Conservation (phyloP, 192 early-diverging fungal species). For the Fimicolochytrium jonesii region DNA sequence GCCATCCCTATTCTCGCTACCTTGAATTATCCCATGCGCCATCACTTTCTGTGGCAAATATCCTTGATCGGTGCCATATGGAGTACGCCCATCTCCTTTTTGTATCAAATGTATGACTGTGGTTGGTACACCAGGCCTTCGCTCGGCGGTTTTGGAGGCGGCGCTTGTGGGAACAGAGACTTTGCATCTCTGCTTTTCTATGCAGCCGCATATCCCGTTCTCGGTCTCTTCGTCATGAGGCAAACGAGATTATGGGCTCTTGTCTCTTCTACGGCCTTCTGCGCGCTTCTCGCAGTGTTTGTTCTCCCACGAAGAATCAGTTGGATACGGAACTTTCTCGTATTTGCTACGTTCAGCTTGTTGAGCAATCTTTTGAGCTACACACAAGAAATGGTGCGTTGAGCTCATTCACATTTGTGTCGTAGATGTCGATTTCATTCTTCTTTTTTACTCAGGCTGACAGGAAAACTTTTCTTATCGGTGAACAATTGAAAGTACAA, state of each 20-base stretch:
- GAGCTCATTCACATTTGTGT: too few species aligned
- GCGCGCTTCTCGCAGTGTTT: neutral
- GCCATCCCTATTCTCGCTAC: slow-evolving; percentile 15
- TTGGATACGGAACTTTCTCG: slow-evolving; percentile 8
- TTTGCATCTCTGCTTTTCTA: slow-evolving; percentile 15
- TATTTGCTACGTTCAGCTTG: slow-evolving; percentile 4
- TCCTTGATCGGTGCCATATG: too few species aligned
- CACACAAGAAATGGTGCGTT: slow-evolving; percentile 8
- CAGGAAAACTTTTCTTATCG: neutral
- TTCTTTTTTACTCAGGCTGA: neutral
- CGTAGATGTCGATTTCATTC: too few species aligned
- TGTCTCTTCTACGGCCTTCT: neutral
- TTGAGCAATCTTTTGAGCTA: slow-evolving; percentile 20
- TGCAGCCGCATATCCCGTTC: slow-evolving; percentile 8
- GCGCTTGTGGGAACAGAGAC: slow-evolving; percentile 11
- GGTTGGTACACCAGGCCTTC: too few species aligned
- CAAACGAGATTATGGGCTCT: slow-evolving; percentile 11
- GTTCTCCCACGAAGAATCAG: neutral
- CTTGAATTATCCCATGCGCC: too few species aligned
- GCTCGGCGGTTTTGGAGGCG: slow-evolving; percentile 7
- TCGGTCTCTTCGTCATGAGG: slow-evolving; percentile 3
- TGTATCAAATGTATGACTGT: too few species aligned
- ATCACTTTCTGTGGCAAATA: too few species aligned
- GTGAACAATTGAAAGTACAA: neutral
- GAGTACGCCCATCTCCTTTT: too few species aligned